Conservation (phyloP, 2,329 filamentous ascomycete species). For the Pseudogymnoascus sp. region DNA sequence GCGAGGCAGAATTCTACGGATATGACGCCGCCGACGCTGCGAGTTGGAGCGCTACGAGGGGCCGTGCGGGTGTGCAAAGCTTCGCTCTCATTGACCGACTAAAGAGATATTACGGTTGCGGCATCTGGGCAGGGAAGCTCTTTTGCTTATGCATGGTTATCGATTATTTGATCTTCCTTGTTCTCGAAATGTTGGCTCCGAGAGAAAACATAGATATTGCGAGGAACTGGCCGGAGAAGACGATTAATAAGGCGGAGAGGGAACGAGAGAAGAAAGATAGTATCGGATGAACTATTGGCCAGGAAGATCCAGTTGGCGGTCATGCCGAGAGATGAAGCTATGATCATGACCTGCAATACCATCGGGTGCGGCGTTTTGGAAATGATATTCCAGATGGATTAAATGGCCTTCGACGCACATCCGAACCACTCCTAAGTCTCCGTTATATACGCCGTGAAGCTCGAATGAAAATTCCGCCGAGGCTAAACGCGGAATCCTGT, state of each 20-base stretch:
- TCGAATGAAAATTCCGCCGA: not conserved
- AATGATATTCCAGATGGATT: not conserved
- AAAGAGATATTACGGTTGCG: slow-evolving; percentile 95
- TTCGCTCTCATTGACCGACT: slow-evolving; percentile 91
- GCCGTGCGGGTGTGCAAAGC: slow-evolving; percentile 65
- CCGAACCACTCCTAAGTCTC: not conserved
- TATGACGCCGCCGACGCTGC: slow-evolving; percentile 59
- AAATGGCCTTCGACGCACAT: not conserved
- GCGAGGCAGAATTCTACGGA: slow-evolving; percentile 82
- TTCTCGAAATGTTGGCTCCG: slow-evolving; percentile 82
- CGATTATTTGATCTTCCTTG: slow-evolving; percentile 84
- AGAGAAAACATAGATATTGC: slow-evolving; percentile 82
- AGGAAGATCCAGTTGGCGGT: not conserved
- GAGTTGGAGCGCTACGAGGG: slow-evolving; percentile 64
- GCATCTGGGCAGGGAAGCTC: slow-evolving; percentile 95
- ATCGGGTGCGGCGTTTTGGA: not conserved
- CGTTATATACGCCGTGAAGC: not conserved
- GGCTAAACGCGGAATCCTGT: no score
- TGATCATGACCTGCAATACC: not conserved
- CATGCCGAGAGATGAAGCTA: not conserved
- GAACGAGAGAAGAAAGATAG: slow-evolving; percentile 12
- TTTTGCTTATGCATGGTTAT: slow-evolving; percentile 93
- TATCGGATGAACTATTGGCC: not conserved
- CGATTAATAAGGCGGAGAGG: slow-evolving; percentile 7
- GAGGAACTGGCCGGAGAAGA: slow-evolving; percentile 83